phyloP scores from a whole-genome alignment of 2,329 filamentous ascomycete species.

The Mycosphaerella arachidis region DNA sequence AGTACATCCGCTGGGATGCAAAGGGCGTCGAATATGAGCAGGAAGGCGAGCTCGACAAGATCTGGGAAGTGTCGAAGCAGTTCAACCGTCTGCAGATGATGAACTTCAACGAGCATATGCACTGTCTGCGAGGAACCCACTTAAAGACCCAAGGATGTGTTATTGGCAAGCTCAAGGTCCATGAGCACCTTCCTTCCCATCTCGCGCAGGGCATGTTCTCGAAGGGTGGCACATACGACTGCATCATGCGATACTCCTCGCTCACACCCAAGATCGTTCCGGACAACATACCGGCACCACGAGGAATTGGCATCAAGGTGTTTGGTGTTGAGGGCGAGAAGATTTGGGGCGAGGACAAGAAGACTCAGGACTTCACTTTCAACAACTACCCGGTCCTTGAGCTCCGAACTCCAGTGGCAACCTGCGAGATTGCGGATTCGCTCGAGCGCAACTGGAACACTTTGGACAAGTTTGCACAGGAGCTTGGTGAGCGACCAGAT shows the following conservation, averaged over 20 bases:
- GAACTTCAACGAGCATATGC: conserved; percentile 38
- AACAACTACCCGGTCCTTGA: conserved; percentile 34
- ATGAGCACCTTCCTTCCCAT: conserved; percentile 33
- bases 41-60: conserved; percentile 33
- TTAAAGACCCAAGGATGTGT: conserved; percentile 36
- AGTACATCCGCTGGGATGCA: conserved; percentile 30
- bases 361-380: conserved; percentile 34
- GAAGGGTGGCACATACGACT: conserved; percentile 32
- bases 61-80: conserved; percentile 35
- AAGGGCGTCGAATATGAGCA: conserved; percentile 33
- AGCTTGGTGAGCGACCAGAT: conserved; percentile 28
- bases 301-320: conserved; percentile 36
- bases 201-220: conserved; percentile 37
- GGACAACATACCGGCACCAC: conserved; percentile 34
- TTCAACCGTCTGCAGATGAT: conserved; percentile 39
- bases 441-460: conserved; percentile 34
- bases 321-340: conserved; percentile 36
- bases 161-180: conserved; percentile 31
- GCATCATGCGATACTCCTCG: conserved; percentile 36
- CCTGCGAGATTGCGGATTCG: conserved; percentile 33
- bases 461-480: conserved; percentile 29
- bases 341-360: conserved; percentile 34
- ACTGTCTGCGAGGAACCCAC: conserved; percentile 37
- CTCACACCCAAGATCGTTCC: conserved; percentile 36
- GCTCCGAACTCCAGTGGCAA: conserved; percentile 29